phyloP scores from a whole-genome alignment of 2,329 filamentous ascomycete species.

The Stemphylium lycopersici region DNA sequence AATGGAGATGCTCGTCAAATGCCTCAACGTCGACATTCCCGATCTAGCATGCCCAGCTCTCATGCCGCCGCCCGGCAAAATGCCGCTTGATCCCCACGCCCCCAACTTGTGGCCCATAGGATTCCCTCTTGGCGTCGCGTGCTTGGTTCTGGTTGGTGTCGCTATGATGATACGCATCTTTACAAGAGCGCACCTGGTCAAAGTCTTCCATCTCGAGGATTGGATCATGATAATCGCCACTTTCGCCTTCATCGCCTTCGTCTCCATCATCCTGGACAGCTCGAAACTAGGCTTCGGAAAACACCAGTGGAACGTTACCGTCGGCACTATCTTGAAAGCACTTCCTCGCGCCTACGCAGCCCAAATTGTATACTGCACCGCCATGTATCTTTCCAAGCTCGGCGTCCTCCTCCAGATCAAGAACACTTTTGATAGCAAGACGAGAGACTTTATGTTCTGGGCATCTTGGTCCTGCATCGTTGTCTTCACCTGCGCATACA shows the following conservation, averaged over 20 bases:
- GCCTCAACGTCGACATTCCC: background rate
- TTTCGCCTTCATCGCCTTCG: conserved; percentile 6
- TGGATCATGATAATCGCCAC: background rate
- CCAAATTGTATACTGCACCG: conserved; percentile 21
- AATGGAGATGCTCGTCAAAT: background rate
- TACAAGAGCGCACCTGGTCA: background rate
- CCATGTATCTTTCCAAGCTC: conserved; percentile 22
- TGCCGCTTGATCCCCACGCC: conserved; percentile 15
- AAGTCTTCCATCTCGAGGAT: background rate
- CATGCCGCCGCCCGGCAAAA: conserved; percentile 11
- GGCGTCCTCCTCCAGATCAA: conserved; percentile 23
- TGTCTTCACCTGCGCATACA: conserved; percentile 12
- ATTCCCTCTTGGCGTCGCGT: background rate
- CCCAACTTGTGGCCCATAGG: conserved; percentile 2
- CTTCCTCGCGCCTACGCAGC: conserved; percentile 15
- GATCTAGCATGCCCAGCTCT: conserved; percentile 13
- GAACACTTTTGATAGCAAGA: conserved; percentile 13
- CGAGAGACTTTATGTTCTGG: conserved; percentile 18
- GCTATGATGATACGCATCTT: conserved; percentile 7
- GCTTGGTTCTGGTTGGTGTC: background rate
- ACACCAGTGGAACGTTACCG: conserved; percentile 19
- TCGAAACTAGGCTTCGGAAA: conserved; percentile 8
- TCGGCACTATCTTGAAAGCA: conserved; percentile 7
- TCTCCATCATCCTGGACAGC: conserved; percentile 7
- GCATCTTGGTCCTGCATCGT: conserved; percentile 24